Percentiles rank a stretch among this genome's conserved stretches.
Conservation (phyloP, 352 stramenopile genomes). For the Phytophthora hybrid region DNA sequence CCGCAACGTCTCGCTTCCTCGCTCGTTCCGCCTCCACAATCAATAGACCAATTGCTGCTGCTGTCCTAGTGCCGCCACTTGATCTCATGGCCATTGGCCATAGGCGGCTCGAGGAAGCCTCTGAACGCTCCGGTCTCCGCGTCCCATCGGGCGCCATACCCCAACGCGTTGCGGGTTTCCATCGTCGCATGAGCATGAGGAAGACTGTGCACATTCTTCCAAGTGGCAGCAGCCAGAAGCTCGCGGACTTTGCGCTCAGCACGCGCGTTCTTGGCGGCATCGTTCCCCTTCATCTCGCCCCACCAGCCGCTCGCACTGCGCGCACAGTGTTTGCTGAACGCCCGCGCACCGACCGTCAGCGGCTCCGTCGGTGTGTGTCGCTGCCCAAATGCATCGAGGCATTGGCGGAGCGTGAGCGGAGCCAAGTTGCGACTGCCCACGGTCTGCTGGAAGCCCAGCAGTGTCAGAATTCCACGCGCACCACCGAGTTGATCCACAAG, state of each 20-base stretch:
- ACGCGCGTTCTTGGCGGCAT: constrained; percentile 69
- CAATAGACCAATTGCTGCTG: neutral
- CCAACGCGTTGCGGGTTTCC: constrained; percentile 72
- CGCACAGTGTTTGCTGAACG: constrained; percentile 85
- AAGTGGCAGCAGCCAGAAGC: constrained; percentile 66
- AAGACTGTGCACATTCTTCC: constrained; percentile 87
- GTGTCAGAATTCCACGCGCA: constrained; percentile 66
- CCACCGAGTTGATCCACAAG: constrained; percentile 58
- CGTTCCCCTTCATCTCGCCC: constrained; percentile 67
- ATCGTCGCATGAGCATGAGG: constrained; percentile 74
- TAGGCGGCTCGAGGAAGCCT: constrained; percentile 87
- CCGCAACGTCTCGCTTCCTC: constrained; percentile 28
- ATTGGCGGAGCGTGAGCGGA: constrained; percentile 67
- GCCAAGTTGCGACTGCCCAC: constrained; percentile 56
- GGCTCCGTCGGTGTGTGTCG: constrained; percentile 44
- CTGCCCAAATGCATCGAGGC: constrained; percentile 59
- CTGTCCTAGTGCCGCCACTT: constrained; percentile 67
- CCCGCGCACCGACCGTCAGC: constrained; percentile 78
- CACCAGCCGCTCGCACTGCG: constrained; percentile 75
- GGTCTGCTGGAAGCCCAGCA: constrained; percentile 74
- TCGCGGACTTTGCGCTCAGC: constrained; percentile 57
- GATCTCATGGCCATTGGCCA: constrained; percentile 77
- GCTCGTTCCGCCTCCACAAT: constrained; percentile 18
- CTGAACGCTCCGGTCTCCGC: constrained; percentile 58
- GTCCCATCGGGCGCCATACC: constrained; percentile 84